These are phyloP conservation scores for Pilobolus umbonatus DNA, from an alignment of 192 early-diverging fungal species.

Conservation along the genomic window DNA sequence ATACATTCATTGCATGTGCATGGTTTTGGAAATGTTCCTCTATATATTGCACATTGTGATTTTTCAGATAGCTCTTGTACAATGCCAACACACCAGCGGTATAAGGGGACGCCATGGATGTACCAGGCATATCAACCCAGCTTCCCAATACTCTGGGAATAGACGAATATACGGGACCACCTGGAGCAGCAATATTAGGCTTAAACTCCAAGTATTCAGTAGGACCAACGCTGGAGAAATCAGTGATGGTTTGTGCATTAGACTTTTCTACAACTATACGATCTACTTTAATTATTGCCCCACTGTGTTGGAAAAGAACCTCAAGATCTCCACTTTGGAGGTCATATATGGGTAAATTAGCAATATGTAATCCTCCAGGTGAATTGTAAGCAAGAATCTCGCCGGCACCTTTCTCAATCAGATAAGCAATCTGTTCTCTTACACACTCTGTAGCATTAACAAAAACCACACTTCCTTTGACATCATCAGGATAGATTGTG, in stretches of 20 bases:
- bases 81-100: constrained; percentile 46
- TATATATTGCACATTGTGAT: constrained; percentile 25
- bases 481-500: constrained; percentile 33
- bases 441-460: constrained; percentile 57
- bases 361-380: constrained; percentile 41
- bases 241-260: constrained; percentile 64
- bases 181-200: constrained; percentile 47
- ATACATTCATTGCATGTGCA: constrained; percentile 8
- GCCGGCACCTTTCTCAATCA: constrained; percentile 56
- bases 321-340: constrained; percentile 51
- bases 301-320: constrained; percentile 38
- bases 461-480: constrained; percentile 53
- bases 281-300: constrained; percentile 39
- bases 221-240: constrained; percentile 71
- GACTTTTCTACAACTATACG: constrained; percentile 35
- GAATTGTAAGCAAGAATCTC: constrained; percentile 62
- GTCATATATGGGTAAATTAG: constrained; percentile 45
- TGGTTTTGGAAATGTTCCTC: constrained; percentile 36
- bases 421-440: too few relatives aligned
- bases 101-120: constrained; percentile 61
- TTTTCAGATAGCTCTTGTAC: constrained; percentile 28
- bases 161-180: constrained; percentile 49
- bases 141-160: constrained; percentile 39
- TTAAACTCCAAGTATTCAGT: constrained; percentile 58
- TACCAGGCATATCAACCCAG: constrained; percentile 63